These are phyloP conservation scores for Licmophora abbreviata DNA, from an alignment of 108 stramenopile species.

Conservation along the genomic window DNA sequence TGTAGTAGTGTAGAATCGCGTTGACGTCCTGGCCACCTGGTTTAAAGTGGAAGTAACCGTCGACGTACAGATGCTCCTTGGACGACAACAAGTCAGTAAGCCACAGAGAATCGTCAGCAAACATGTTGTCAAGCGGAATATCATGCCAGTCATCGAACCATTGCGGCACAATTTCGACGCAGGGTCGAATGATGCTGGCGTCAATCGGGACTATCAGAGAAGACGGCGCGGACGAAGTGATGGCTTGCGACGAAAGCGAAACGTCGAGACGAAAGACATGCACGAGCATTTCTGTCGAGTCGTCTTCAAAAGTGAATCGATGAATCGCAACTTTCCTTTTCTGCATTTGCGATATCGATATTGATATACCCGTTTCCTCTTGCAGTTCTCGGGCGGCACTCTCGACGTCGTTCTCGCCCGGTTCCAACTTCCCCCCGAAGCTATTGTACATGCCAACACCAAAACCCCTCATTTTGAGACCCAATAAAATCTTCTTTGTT, in stretches of 20 bases:
- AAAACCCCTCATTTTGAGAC: conserved; percentile 63
- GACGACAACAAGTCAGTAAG: conserved; percentile 35
- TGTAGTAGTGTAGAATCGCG: conserved; percentile 53
- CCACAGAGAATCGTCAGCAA: conserved; percentile 79
- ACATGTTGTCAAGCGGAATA: conserved; percentile 71
- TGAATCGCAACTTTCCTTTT: conserved; percentile 42
- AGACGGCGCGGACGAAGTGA: not conserved
- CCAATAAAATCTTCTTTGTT: conserved; percentile 34
- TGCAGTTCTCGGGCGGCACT: conserved; percentile 55
- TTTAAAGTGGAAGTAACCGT: conserved; percentile 71
- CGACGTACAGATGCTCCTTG: conserved; percentile 23
- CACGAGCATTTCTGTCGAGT: conserved; percentile 43
- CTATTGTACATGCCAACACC: conserved; percentile 63
- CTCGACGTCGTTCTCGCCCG: conserved; percentile 18
- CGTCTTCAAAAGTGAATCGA: conserved; percentile 61
- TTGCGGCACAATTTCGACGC: conserved; percentile 68
- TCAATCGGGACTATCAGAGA: conserved; percentile 14
- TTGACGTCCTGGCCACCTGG: conserved; percentile 43
- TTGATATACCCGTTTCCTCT: conserved; percentile 55
- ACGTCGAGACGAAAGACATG: conserved; percentile 54
- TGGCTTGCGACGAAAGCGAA: not conserved
- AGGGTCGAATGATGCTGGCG: conserved; percentile 32
- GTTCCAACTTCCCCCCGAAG: conserved; percentile 70
- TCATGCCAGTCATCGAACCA: conserved; percentile 52
- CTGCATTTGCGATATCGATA: conserved; percentile 32